Percentiles rank a stretch among this genome's conserved stretches.
Conservation (phyloP, 352 stramenopile species). For the Phytophthora pluvialis region DNA sequence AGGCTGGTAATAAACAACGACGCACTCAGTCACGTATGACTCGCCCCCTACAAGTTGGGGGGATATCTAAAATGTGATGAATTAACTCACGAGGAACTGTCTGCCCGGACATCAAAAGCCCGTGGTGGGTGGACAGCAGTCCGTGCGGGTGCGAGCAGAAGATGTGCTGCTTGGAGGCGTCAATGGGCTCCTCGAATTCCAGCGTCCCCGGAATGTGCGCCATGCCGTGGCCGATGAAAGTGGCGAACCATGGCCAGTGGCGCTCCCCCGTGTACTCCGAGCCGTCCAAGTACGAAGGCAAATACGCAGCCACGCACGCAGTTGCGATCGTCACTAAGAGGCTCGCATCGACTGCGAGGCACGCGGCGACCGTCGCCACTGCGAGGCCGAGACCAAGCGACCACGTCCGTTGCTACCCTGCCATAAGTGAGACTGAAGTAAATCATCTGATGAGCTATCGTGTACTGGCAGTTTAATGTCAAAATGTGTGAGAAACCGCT, state of each 20-base stretch:
- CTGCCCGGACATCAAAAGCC: conserved; percentile 59
- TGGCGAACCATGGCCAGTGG: conserved; percentile 63
- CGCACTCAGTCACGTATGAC: background rate
- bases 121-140: conserved; percentile 75
- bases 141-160: conserved; percentile 84
- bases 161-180: conserved; percentile 73
- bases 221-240: conserved; percentile 42
- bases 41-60: background rate
- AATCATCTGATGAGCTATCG: conserved; percentile 6
- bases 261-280: conserved; percentile 63
- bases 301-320: conserved; percentile 45
- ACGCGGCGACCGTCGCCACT: conserved; percentile 39
- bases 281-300: conserved; percentile 67
- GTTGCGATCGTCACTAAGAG: conserved; percentile 21
- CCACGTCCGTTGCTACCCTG: conserved; percentile 33
- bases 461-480: conserved; percentile 18
- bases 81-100: conserved; percentile 60
- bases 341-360: conserved; percentile 34
- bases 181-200: conserved; percentile 73
- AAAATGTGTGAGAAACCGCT: too few relatives aligned
- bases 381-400: conserved; percentile 37
- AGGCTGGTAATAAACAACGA: conserved; percentile 41
- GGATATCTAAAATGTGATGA: background rate
- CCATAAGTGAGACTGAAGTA: conserved; percentile 24
- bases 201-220: conserved; percentile 56